Base-by-base conservation (phyloP, 2,329 filamentous ascomycete genomes). In the Cadophora gregata region DNA sequence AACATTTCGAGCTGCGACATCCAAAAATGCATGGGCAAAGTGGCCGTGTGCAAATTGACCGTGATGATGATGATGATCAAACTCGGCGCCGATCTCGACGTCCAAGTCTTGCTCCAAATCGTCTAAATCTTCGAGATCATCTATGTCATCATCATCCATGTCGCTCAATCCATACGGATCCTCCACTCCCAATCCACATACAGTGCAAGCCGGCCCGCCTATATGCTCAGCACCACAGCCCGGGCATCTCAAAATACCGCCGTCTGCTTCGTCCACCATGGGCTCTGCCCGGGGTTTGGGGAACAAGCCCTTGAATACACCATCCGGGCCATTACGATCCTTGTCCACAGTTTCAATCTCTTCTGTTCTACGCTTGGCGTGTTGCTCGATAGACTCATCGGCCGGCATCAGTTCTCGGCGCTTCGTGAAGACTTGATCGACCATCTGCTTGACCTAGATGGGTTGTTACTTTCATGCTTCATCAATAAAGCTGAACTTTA, bases 331-430 rank as follows among this genome's bases (percentile, higher is more conserved):
- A 51, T 82, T 81, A 71, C 84, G 89, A 77, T 91, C 89, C 55
- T 80, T 80, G 38, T 89, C 86, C 9, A 91, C 81, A 55, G 81
- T 80, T 47, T 84, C 82, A 10, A 85, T 84, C 75, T 90, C 89
- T 69, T 89, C 86, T 50, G 81, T 81, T 70, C 85, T 85, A 76
- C 83, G 84, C 70, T 81, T 78, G 31, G 77, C 76, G 75, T 91
- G 88, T 73, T 90, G 85, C 56, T 87, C 84, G 4, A 85, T 80
- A 1, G 86, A 88, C 77, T 91, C 89, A 55, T 86, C 87, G 50
- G 83, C 79, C 47, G 89, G 86, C 63, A 91, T 79, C 48, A 91
- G 80, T 74, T 90, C 87, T 38, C 81, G 80, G 63, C 86, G 83
- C 69, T 81, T 83, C 48, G 85, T 83, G 76, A 91, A 89, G 69